Percentiles rank a stretch among this genome's conserved stretches.
Conservation (phyloP, 495 filamentous ascomycete species). For the Tuber magnatum region DNA sequence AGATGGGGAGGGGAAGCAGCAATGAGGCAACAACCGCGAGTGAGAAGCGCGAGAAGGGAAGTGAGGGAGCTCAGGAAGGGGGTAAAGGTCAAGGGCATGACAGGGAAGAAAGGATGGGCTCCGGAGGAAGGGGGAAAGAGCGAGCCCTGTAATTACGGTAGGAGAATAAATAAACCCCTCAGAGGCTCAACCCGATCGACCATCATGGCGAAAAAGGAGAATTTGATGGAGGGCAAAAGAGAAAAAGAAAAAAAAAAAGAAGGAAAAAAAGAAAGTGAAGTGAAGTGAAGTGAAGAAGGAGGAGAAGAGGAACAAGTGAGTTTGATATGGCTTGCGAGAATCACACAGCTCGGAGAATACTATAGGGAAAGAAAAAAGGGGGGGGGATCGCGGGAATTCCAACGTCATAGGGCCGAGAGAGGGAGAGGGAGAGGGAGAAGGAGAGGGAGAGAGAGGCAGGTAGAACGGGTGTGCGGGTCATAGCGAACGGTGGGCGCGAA, state of each 20-base stretch:
- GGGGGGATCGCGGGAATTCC: constrained; percentile 20
- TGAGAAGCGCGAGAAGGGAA: background rate
- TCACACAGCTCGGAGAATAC: background rate
- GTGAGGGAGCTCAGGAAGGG: constrained; percentile 1
- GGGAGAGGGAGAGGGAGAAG: too few relatives aligned
- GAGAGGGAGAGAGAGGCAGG: constrained; percentile 18
- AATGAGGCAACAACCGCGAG: background rate
- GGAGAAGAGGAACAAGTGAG: background rate
- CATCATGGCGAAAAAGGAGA: background rate
- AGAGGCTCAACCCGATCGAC: constrained; percentile 7
- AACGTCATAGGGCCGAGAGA: constrained; percentile 29
- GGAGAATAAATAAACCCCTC: constrained; percentile 37
- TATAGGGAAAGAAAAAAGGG: constrained; percentile 8
- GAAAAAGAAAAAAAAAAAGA: background rate
- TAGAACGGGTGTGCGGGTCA: constrained; percentile 28
- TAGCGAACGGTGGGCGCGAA: constrained; percentile 7
- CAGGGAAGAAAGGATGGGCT: constrained; percentile 13
- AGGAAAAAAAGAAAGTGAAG: background rate
- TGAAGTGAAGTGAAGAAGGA: too few relatives aligned
- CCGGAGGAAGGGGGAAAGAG: constrained; percentile 17
- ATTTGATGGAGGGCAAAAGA: background rate
- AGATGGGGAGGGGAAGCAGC: constrained; percentile 5
- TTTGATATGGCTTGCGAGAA: background rate
- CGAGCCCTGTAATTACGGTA: constrained; percentile 17
- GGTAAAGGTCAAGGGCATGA: constrained; percentile 4